Evolutionary conservation across 2,329 filamentous ascomycete species (phyloP), one percentile per base, ranked within the genome.

Genomic region (Fusarium sp.): DNA sequence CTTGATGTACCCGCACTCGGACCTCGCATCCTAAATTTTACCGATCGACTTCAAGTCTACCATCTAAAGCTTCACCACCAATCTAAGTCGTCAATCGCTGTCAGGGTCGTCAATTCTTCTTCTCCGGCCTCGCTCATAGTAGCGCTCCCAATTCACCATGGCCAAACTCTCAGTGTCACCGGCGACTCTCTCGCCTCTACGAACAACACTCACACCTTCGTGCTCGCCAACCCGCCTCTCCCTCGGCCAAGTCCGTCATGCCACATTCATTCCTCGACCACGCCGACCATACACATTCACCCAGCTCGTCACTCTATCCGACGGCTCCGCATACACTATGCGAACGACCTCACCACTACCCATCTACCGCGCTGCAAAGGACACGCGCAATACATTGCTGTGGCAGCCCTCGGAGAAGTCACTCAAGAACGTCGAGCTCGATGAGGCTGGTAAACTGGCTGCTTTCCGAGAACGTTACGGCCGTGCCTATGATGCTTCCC

Each of bases 241-340:
- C 75, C 76, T 83, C 84, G 83, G 69, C 56, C 93, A 95, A 85
- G 87, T 91, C 81, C 92, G 95, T 69, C 90, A 94, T 81, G 96
- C 96, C 59, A 95, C 93, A 30, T 93, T 98, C 73, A 90, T 98
- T 80, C 89, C 89, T 71, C 94, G 96, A 22, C 95, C 95, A n/a
- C 93, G 95, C 80, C 91, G 95, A 11, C 96, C 96, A 47, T 98
- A 98, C 88, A 94, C 92, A 76, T 98, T 98, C 87, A 98, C 96
- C n/a, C 96, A 99, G 85, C 90, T 99, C 69, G 88, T 99, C 76
- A 95, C 95, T 61, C 92, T 98, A 74, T 94, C 93, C 45, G 96
- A 99, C 86, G 96, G 96, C 77, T 93, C 90, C 79, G 93, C 95
- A 69, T 98, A 90, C 84, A 91, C 92, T 55, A 88, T 91, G 79